Percentiles rank a stretch among this genome's conserved stretches.
These are phyloP conservation scores for Claviceps digitariae DNA, from an alignment of 2,329 filamentous ascomycete species.

Conservation along the genomic window DNA sequence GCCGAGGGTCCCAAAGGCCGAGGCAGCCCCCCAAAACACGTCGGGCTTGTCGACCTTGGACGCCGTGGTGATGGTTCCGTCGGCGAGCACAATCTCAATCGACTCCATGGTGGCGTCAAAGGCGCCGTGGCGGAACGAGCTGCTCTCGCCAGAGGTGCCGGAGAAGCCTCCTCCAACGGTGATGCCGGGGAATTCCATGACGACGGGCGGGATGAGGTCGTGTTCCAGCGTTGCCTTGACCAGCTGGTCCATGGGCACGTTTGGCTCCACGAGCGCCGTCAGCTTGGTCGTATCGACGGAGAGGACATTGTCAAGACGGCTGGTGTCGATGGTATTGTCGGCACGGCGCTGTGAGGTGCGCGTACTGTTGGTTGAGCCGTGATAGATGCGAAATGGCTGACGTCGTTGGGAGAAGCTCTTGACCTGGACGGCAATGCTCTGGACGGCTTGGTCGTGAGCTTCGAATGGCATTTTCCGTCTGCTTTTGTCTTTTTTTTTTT, in stretches of 20 bases:
- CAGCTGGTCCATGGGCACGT: constrained; percentile 62
- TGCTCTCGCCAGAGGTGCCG: constrained; percentile 58
- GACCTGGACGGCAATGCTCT: constrained; percentile 28
- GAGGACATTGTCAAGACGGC: constrained; percentile 48
- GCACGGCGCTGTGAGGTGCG: constrained; percentile 35
- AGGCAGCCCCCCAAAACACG: constrained; percentile 51
- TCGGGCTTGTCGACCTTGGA: constrained; percentile 31
- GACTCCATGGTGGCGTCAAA: constrained; percentile 51
- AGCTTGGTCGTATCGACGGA: constrained; percentile 39
- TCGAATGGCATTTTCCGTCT: constrained; percentile 14
- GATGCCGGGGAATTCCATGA: constrained; percentile 67
- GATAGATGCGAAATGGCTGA: constrained; percentile 57
- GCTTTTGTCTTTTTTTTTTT: neutral
- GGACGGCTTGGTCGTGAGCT: constrained; percentile 30
- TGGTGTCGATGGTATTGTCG: constrained; percentile 43
- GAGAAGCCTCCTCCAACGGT: constrained; percentile 60
- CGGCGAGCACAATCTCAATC: constrained; percentile 57
- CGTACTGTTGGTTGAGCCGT: constrained; percentile 67
- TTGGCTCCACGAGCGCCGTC: constrained; percentile 59
- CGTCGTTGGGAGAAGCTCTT: constrained; percentile 27
- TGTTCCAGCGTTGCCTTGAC: constrained; percentile 50
- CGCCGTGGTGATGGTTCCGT: constrained; percentile 47
- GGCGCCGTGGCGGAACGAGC: constrained; percentile 57
- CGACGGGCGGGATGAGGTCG: constrained; percentile 54
- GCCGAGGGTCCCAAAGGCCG: constrained; percentile 53